phyloP scores from a whole-genome alignment of 1,139 yeast genomes.

The Hanseniaspora uvarum region DNA sequence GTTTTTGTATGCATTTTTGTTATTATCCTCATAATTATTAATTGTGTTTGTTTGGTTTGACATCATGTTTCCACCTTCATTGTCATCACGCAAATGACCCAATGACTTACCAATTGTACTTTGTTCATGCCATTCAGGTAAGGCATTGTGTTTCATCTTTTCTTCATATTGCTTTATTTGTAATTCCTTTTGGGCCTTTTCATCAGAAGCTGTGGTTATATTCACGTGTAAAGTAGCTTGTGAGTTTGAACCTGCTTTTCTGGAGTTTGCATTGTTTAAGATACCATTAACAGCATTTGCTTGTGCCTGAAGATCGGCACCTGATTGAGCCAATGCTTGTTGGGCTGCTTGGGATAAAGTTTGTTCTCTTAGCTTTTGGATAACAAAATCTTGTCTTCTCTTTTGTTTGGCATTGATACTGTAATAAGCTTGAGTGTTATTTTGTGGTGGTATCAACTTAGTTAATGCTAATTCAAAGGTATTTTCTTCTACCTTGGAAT shows the following conservation, averaged over 20 bases:
- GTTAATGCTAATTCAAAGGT: slow-evolving; percentile 72
- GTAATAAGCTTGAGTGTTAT: slow-evolving; percentile 55
- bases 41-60: slow-evolving; percentile 19
- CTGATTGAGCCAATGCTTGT: slow-evolving; percentile 26
- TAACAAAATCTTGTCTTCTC: slow-evolving; percentile 33
- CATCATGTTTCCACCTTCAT: slow-evolving; percentile 19
- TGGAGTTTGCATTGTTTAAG: slow-evolving; percentile 32
- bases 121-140: slow-evolving; percentile 92
- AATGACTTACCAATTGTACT: slow-evolving; percentile 68
- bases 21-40: not conserved
- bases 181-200: slow-evolving; percentile 56
- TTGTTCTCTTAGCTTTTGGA: slow-evolving; percentile 26
- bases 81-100: slow-evolving; percentile 46
- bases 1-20: slow-evolving; percentile 3
- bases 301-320: slow-evolving; percentile 23
- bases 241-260: slow-evolving; percentile 36
- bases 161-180: slow-evolving; percentile 58
- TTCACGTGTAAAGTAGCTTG: slow-evolving; percentile 74
- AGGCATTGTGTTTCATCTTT: slow-evolving; percentile 82
- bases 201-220: slow-evolving; percentile 77
- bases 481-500: slow-evolving; percentile 73
- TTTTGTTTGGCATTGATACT: slow-evolving; percentile 39
- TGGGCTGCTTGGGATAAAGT: slow-evolving; percentile 24
- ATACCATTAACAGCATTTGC: slow-evolving; percentile 22
- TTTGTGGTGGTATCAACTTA: slow-evolving; percentile 73